Base-by-base conservation (phyloP, 257 asterid species). In the Ballota nigra region DNA sequence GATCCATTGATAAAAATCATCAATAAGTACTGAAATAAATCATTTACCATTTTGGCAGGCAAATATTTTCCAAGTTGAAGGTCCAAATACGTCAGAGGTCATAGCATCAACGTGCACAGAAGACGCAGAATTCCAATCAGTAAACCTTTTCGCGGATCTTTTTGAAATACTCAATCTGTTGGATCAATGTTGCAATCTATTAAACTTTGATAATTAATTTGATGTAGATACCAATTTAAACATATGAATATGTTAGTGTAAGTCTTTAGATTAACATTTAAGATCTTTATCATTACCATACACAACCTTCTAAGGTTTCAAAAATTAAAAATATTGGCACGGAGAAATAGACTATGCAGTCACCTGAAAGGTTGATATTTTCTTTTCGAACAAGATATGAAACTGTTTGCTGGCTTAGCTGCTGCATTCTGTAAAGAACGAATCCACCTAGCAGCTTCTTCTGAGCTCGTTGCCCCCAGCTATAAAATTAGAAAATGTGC, bases 21-120 rank as follows among this genome's bases (percentile, higher is more conserved):
- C 60, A 60, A 20, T 45, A 3, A 43, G 29, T 68, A 57, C 63
- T 19, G 5, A 71, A n/a, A 33, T n/a, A 3, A 18, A 10, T 62
- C 7, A 13, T 51, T 45, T 84, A 92, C 98, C 98, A 66, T 92
- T 86, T 77, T 90, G 85, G 81, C 87, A 88, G 72, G 96, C 92
- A 72, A 88, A 92, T 83, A 92, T 88, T 78, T 85, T 89, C 98
- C 98, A 92, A 0, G 96, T 88, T 28, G 92, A 89, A 80, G 98
- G 91, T 75, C 91, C 88, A 55, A 92, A 81, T 70, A 89, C 91
- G 66, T 92, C 96, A 2, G 90, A 83, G 34, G 92, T 84, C 94
- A 86, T 85, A 11, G 91, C 90, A 67, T 84, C 86, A 55, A 83
- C 84, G 41, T 80, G 89, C 58, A 75, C 51, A 5, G 85, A 83